phyloP scores from a whole-genome alignment of 192 early-diverging fungal species.

The Entomortierella lignicola region DNA sequence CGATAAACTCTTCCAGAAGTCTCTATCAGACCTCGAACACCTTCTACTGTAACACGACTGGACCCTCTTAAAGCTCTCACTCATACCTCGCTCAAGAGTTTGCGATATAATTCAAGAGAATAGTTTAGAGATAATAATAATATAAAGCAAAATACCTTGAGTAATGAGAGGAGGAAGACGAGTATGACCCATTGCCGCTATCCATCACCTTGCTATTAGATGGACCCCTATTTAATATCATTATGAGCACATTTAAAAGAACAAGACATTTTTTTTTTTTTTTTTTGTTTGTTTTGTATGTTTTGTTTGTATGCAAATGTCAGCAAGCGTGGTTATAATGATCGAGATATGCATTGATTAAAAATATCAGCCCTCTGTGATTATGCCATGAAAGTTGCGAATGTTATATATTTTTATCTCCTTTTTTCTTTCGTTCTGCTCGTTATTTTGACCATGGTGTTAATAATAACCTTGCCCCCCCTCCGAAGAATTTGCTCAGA shows the following conservation, averaged over 20 bases:
- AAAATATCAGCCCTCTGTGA: slow-evolving; percentile 4
- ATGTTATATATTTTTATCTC: background rate
- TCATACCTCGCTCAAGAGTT: too few relatives aligned
- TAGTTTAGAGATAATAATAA: too few relatives aligned
- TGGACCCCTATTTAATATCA: too few relatives aligned
- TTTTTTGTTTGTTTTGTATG: too few relatives aligned
- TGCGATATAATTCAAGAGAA: too few relatives aligned
- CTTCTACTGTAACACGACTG: too few relatives aligned
- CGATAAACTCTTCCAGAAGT: too few relatives aligned
- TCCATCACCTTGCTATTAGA: slow-evolving; percentile 9
- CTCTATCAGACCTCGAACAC: too few relatives aligned
- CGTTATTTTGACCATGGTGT: background rate
- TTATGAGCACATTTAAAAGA: too few relatives aligned
- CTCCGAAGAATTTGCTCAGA: background rate
- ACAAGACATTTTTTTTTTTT: too few relatives aligned
- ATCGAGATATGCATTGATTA: background rate
- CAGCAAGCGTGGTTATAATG: background rate
- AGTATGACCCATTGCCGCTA: slow-evolving; percentile 33
- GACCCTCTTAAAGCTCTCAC: too few relatives aligned
- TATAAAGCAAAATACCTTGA: slow-evolving; percentile 19
- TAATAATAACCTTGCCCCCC: too few relatives aligned
- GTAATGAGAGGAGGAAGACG: slow-evolving; percentile 33
- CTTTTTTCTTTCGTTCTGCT: background rate
- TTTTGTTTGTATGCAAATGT: background rate
- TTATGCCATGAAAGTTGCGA: background rate